phyloP scores from a whole-genome alignment of 805 yeast genomes.

The Kazachstania africana region DNA sequence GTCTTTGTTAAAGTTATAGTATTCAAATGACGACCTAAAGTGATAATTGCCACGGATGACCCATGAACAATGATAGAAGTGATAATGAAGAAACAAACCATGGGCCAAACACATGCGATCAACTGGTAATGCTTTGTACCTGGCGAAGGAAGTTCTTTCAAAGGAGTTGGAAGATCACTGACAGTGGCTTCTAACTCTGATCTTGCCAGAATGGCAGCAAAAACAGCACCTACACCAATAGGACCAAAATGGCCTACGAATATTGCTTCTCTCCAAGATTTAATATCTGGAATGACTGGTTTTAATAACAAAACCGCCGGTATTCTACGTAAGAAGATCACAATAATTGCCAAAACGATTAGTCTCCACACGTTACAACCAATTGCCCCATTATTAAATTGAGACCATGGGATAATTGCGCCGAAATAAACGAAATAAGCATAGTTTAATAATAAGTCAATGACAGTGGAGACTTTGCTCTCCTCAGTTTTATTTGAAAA shows the following conservation, averaged over 20 bases:
- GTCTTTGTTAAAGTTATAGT: constrained; percentile 90
- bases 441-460: constrained; percentile 71
- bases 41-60: constrained; percentile 66
- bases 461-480: constrained; percentile 80
- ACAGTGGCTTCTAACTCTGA: constrained; percentile 49
- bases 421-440: constrained; percentile 87
- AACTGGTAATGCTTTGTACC: constrained; percentile 45
- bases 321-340: constrained; percentile 64
- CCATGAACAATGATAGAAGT: constrained; percentile 85
- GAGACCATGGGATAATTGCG: constrained; percentile 80
- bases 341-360: constrained; percentile 59
- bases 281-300: constrained; percentile 75
- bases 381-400: constrained; percentile 47
- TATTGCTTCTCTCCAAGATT: constrained; percentile 86
- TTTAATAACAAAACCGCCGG: constrained; percentile 71
- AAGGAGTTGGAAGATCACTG: constrained; percentile 45
- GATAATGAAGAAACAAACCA: constrained; percentile 66
- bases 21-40: constrained; percentile 76
- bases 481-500: constrained; percentile 75
- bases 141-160: constrained; percentile 34
- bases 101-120: constrained; percentile 67
- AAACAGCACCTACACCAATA: constrained; percentile 88
- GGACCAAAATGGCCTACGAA: constrained; percentile 96
- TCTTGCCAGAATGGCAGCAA: constrained; percentile 71
- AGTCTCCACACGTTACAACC: constrained; percentile 75